Conservation (phyloP, 108 stramenopile species). For the Epithemia pelagica region DNA sequence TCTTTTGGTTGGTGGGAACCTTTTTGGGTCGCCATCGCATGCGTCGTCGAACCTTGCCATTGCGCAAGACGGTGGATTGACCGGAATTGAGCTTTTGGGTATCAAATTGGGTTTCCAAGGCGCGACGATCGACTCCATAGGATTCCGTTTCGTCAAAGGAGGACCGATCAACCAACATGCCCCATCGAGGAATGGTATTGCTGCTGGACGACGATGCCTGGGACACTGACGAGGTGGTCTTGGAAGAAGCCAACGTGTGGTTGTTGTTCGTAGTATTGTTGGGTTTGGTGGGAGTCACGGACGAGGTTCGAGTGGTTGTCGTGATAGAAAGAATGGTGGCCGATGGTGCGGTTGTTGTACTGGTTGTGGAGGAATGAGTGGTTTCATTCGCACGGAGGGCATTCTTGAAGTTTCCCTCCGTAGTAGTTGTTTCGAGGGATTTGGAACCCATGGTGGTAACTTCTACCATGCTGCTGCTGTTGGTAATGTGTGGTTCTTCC, state of each 20-base stretch:
- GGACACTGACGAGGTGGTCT: neutral
- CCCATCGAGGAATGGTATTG: neutral
- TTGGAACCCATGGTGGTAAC: too few species aligned
- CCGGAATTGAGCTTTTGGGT: neutral
- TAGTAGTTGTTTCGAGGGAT: too few species aligned
- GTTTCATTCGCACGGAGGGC: too few species aligned
- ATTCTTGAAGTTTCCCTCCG: too few species aligned
- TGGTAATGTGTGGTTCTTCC: too few species aligned
- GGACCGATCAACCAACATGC: constrained; percentile 5
- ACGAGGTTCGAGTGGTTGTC: neutral
- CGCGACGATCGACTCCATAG: neutral
- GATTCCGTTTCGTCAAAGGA: constrained; percentile 13
- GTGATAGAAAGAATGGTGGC: neutral
- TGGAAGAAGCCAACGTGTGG: neutral
- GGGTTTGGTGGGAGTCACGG: neutral
- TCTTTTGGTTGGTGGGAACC: neutral
- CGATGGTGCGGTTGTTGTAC: neutral
- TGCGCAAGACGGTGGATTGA: constrained; percentile 10
- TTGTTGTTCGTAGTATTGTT: neutral
- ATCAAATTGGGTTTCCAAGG: neutral
- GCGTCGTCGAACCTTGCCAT: constrained; percentile 40
- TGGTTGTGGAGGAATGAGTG: too few species aligned
- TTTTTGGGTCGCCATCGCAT: constrained; percentile 38
- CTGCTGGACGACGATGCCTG: neutral
- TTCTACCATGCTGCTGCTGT: too few species aligned